Evolutionary conservation across 441 rosid species (phyloP).

Genomic region (Raphanus hybrid): DNA sequence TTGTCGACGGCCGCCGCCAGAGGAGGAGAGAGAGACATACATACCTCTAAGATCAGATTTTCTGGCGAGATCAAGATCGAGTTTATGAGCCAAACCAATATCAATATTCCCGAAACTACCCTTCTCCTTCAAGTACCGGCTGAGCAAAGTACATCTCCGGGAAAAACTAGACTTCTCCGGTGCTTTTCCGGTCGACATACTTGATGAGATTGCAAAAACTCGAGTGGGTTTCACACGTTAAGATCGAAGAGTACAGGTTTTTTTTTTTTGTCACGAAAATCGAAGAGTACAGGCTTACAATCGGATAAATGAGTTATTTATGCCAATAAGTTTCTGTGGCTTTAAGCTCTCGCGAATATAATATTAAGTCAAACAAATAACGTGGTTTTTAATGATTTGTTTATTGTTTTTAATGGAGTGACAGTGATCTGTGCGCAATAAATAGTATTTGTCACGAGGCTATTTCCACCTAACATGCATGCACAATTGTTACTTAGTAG

Average conservation of each 20-base stretch:
- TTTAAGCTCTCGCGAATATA: constrained; percentile 15
- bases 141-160: constrained; percentile 60
- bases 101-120: constrained; percentile 51
- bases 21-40: not conserved
- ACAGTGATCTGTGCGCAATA: constrained; percentile 8
- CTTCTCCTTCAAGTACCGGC: constrained; percentile 65
- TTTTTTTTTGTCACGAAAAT: not conserved
- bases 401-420: not conserved
- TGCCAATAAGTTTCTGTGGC: constrained; percentile 29
- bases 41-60: constrained; percentile 34
- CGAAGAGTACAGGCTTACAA: not conserved
- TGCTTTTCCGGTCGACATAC: constrained; percentile 43
- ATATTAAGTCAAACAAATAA: constrained; percentile 20
- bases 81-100: constrained; percentile 42
- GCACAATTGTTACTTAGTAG: not conserved
- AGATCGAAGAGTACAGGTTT: not conserved
- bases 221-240: constrained; percentile 1
- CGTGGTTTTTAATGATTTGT: constrained; percentile 9
- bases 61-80: constrained; percentile 43
- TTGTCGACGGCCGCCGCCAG: not conserved
- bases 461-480: not conserved
- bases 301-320: constrained; percentile 1
- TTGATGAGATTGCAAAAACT: constrained; percentile 10
- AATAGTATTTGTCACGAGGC: constrained; percentile 16
- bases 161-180: constrained; percentile 56